Conservation (phyloP, 345 rosid species). For the Turnera subulata region DNA sequence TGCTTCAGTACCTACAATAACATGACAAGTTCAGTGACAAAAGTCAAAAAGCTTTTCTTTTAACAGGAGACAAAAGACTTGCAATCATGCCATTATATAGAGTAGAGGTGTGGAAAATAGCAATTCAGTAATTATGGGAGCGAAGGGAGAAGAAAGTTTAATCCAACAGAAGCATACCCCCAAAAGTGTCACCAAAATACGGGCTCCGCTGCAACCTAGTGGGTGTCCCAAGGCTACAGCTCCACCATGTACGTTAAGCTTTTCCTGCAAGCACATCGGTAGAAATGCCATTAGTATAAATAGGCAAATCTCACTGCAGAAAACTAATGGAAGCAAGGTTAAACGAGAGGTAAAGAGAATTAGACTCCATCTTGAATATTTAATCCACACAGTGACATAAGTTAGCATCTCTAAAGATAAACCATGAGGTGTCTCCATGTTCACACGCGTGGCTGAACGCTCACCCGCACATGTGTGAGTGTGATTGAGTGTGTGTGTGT, state of each 20-base stretch:
- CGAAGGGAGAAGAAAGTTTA: too few species aligned
- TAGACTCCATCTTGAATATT: too few species aligned
- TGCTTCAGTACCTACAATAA: conserved; percentile 60
- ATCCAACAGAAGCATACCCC: conserved; percentile 50
- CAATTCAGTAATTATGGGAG: neutral
- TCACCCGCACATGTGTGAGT: too few species aligned
- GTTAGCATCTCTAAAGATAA: too few species aligned
- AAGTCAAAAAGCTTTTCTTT: neutral
- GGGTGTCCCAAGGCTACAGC: conserved; percentile 98
- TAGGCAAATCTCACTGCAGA: neutral
- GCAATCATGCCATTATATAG: neutral
- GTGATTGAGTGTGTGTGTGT: too few species aligned
- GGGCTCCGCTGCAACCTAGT: conserved; percentile 98
- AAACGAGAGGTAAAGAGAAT: neutral
- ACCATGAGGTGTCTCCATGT: too few species aligned
- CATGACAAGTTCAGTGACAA: neutral
- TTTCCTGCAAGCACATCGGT: conserved; percentile 49
- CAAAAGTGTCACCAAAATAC: conserved; percentile 85
- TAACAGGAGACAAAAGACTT: too few species aligned
- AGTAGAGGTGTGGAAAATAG: neutral
- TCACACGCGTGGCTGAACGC: too few species aligned
- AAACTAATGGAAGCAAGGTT: neutral
- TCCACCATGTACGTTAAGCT: conserved; percentile 87
- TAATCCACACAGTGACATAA: too few species aligned
- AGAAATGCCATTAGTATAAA: neutral